Conservation (phyloP, 2,329 filamentous ascomycete species). For the Lasiodiplodia theobromae region DNA sequence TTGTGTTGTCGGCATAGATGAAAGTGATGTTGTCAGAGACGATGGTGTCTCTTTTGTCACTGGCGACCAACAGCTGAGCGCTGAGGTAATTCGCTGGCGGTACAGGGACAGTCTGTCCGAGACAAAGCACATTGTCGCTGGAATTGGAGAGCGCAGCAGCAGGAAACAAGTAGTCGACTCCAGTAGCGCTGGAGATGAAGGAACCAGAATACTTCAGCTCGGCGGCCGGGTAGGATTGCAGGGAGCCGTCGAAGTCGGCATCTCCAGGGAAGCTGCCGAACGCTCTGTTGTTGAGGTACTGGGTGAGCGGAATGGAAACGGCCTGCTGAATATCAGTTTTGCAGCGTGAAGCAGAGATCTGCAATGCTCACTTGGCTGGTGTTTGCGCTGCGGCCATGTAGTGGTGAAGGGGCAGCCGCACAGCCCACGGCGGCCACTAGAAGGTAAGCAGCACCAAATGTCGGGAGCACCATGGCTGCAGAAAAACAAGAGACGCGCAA, state of each 20-base stretch:
- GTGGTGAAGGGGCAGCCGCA: not conserved
- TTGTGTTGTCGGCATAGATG: slow-evolving; percentile 52
- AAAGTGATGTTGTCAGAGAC: slow-evolving; percentile 53
- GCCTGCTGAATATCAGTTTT: slow-evolving; percentile 28
- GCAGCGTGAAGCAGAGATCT: too few species aligned
- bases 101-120: slow-evolving; percentile 50
- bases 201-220: slow-evolving; percentile 39
- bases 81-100: slow-evolving; percentile 49
- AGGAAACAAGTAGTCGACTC: slow-evolving; percentile 53
- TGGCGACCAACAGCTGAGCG: slow-evolving; percentile 53
- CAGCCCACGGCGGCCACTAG: not conserved
- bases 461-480: slow-evolving; percentile 5
- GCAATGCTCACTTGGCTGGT: slow-evolving; percentile 8
- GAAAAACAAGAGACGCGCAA: not conserved
- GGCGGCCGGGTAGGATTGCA: slow-evolving; percentile 53
- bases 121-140: slow-evolving; percentile 55
- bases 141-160: slow-evolving; percentile 41
- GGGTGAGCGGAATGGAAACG: slow-evolving; percentile 39
- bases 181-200: slow-evolving; percentile 52
- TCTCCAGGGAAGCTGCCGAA: slow-evolving; percentile 56
- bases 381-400: not conserved
- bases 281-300: slow-evolving; percentile 57
- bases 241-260: slow-evolving; percentile 53
- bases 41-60: slow-evolving; percentile 50
- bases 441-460: not conserved